Percentiles rank a stretch among this genome's conserved stretches.
Conservation (phyloP, 805 yeast species). For the Barnettozyma siamensis region DNA sequence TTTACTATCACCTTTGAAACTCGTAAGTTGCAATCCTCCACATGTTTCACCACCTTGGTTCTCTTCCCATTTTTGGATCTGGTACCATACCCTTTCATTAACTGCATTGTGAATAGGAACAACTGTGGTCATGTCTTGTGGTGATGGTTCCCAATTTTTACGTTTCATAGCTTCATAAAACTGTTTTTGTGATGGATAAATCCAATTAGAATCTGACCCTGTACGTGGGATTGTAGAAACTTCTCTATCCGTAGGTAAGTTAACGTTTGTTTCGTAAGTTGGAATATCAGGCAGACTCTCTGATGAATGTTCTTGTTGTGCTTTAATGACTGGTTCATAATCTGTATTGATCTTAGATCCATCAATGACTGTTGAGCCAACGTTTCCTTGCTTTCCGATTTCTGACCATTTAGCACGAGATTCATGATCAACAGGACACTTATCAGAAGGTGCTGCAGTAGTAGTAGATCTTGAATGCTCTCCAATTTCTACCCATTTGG, state of each 20-base stretch:
- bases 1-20: conserved; percentile 84
- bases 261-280: conserved; percentile 29
- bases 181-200: conserved; percentile 93
- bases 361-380: conserved; percentile 13
- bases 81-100: conserved; percentile 88
- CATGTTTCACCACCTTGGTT: conserved; percentile 54
- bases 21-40: conserved; percentile 80
- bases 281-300: conserved; percentile 33
- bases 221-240: conserved; percentile 82
- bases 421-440: conserved; percentile 65
- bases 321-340: conserved; percentile 6
- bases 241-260: conserved; percentile 68
- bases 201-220: conserved; percentile 66
- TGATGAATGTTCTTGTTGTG: conserved; percentile 38
- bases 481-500: conserved; percentile 46
- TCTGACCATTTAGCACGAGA: conserved; percentile 54
- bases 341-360: conserved; percentile 16
- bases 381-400: conserved; percentile 14
- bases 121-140: conserved; percentile 78
- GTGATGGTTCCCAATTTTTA: conserved; percentile 80
- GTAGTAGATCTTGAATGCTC: conserved; percentile 13
- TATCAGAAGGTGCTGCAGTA: conserved; percentile 20
- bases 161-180: conserved; percentile 92
- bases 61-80: conserved; percentile 78
- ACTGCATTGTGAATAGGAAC: conserved; percentile 94